Evolutionary conservation across 1,284 basidiomycete species (phyloP), one percentile per base, ranked within the genome.

Genomic region (Afroboletus lepidellus): DNA sequence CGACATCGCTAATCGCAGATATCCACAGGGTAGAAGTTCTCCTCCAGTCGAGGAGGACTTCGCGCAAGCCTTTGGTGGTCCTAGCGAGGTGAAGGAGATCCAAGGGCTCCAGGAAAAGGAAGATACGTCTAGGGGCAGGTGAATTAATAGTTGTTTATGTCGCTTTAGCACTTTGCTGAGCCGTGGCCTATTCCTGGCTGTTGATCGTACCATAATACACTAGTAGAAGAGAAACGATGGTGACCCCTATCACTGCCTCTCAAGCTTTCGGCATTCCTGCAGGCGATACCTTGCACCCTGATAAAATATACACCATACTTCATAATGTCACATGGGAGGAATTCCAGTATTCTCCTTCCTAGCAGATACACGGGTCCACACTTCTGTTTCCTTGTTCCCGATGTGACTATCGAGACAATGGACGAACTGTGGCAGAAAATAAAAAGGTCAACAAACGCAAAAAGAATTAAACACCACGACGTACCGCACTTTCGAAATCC

Each of bases 81-180:
- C 76, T 64, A 8, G 75, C 58, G 2, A 80, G 69, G 50, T 67
- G 63, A 13, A 80, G 62, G 9, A 76, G 59, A 54, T 75, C 74
- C 18, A 59, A 27, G 3, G 75, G 72, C 24, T 67, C 57, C 11
- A 75, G 59, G 44, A 67, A 57, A 8, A 59, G 51, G 43, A 74
- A 70, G 24, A 76, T 67, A 74, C 74, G 12, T 5, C 5, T 24
- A 20, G 16, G 21, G 32, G n/a, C 24, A 48, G 23, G 23, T 57
- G 20, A 12, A 59, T 34, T 16, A 62, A 33, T 1, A 15, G 3
- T 25, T 34, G 38, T n/a, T 16, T 34, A 3, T 44, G 25, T 16
- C 3, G 6, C 24, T 36, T 25, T 15, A 18, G 20, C 3, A 24
- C 5, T 36, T 12, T 20, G 11, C 15, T 32, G 13, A 11, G 47